Percentiles rank a stretch among this genome's conserved stretches.
Evolutionary conservation across 2,329 filamentous ascomycete genomes (phyloP).

Genomic region (Gyromitra esculenta): DNA sequence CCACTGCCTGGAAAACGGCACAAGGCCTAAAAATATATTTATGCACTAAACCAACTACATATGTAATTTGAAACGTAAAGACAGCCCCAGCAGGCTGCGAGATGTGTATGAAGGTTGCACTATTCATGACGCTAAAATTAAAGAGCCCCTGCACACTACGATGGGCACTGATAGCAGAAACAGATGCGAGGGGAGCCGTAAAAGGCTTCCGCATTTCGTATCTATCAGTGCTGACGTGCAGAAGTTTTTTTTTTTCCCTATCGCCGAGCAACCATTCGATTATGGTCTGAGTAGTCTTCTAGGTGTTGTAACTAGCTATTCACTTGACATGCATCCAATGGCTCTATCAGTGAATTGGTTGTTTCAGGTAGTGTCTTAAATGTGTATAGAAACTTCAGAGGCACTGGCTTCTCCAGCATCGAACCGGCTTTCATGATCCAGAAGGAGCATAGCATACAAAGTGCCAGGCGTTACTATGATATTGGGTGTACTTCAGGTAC

Average conservation of each 20-base stretch:
- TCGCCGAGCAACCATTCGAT: background rate
- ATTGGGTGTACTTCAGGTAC: background rate
- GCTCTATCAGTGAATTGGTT: background rate
- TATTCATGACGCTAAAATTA: background rate
- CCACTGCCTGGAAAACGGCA: background rate
- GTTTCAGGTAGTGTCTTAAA: background rate
- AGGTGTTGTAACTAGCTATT: background rate
- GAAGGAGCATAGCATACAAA: conserved; percentile 2
- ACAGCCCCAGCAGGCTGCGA: background rate
- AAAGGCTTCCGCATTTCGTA: background rate
- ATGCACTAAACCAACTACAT: background rate
- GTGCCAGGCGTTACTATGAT: conserved; percentile 5
- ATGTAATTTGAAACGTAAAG: background rate
- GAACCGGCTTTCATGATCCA: conserved; percentile 2
- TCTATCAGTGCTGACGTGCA: conserved; percentile 4
- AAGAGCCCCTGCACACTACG: background rate
- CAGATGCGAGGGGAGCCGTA: background rate
- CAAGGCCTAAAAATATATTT: background rate
- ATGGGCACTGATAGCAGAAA: background rate
- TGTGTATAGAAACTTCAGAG: background rate
- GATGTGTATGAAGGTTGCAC: background rate
- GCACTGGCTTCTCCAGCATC: background rate
- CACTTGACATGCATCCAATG: too few species aligned
- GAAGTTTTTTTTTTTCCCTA: background rate
- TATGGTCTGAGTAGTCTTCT: background rate